phyloP scores from a whole-genome alignment of 345 rosid genomes.

The Zanthoxylum bungeanum region DNA sequence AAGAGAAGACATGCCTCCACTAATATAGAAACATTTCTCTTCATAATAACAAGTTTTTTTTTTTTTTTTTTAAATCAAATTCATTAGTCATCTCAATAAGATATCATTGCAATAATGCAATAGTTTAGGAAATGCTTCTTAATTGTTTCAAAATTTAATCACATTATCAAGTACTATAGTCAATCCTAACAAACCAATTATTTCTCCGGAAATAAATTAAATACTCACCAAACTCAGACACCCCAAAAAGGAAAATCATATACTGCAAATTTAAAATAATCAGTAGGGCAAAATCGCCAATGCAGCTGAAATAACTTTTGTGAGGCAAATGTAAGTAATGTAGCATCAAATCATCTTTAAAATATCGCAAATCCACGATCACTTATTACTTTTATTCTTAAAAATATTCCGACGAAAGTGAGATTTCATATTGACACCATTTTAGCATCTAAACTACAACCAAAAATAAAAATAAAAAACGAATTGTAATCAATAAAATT shows the following conservation, averaged over 20 bases:
- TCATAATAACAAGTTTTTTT: no score
- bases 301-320: background rate
- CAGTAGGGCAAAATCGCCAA: background rate
- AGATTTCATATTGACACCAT: background rate
- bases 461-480: background rate
- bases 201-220: no score
- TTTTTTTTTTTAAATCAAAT: no score
- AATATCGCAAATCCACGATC: background rate
- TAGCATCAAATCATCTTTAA: background rate
- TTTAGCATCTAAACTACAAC: slow-evolving; percentile 1
- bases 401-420: no score
- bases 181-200: background rate
- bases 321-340: background rate
- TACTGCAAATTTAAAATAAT: background rate
- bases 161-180: background rate
- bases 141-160: no score
- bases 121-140: no score
- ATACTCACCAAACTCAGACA: background rate
- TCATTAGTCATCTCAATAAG: no score
- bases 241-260: background rate
- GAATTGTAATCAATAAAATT: background rate
- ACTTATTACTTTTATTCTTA: background rate
- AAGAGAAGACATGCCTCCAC: background rate
- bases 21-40: no score
- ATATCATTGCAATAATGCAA: no score